Conservation (phyloP, 2,329 filamentous ascomycete species). For the Passalora sequoiae region DNA sequence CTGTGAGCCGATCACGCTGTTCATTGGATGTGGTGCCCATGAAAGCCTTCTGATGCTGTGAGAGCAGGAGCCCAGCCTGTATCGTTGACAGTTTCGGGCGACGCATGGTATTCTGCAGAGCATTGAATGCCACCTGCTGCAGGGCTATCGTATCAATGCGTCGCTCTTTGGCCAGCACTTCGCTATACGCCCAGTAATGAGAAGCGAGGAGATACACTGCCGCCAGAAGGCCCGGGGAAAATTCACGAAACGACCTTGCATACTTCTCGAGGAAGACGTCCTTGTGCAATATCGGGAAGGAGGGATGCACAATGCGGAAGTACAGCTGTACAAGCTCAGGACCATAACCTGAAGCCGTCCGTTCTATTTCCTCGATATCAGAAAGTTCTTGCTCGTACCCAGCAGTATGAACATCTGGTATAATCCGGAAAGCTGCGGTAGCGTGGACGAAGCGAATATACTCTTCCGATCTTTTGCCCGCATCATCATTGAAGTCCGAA, state of each 20-base stretch:
- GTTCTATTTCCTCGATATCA: conserved; percentile 67
- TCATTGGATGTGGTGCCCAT: conserved; percentile 19
- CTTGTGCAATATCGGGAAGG: conserved; percentile 57
- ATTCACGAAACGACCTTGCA: conserved; percentile 51
- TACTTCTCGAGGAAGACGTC: conserved; percentile 60
- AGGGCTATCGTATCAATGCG: conserved; percentile 40
- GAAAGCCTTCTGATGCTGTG: conserved; percentile 34
- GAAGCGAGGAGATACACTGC: conserved; percentile 60
- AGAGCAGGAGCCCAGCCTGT: conserved; percentile 37
- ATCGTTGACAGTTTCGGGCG: conserved; percentile 40
- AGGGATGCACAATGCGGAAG: conserved; percentile 60
- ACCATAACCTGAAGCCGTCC: conserved; percentile 64
- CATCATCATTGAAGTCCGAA: neutral
- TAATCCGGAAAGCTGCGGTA: conserved; percentile 68
- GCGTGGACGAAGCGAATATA: conserved; percentile 66
- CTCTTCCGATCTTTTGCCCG: conserved; percentile 5
- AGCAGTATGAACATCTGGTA: conserved; percentile 45
- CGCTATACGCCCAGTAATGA: conserved; percentile 57
- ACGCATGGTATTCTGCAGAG: conserved; percentile 35
- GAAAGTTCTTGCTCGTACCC: conserved; percentile 22
- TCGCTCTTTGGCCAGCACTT: conserved; percentile 43
- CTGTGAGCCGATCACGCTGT: conserved; percentile 28
- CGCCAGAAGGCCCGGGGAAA: conserved; percentile 55
- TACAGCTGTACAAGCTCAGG: conserved; percentile 67
- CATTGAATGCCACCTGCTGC: conserved; percentile 34